phyloP scores from a whole-genome alignment of 2,329 filamentous ascomycete species.

The Penicillium sp. region DNA sequence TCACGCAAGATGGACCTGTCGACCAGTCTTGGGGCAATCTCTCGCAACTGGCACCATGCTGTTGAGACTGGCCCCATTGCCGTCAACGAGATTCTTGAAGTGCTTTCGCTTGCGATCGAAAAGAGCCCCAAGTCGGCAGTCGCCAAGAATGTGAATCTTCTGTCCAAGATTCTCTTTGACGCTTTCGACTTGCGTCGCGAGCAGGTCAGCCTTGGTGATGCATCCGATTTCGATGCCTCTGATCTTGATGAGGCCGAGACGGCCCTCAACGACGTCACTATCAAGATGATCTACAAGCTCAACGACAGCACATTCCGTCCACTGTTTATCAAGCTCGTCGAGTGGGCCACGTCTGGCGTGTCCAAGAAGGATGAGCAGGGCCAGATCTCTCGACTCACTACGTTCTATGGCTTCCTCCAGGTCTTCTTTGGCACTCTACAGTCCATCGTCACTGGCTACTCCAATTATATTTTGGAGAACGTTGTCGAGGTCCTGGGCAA shows the following conservation, averaged over 20 bases:
- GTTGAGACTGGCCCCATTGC: constrained; percentile 58
- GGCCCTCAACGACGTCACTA: constrained; percentile 60
- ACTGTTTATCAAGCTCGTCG: constrained; percentile 77
- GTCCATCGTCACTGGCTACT: constrained; percentile 90
- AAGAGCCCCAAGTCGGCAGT: constrained; percentile 71
- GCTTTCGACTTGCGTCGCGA: constrained; percentile 46
- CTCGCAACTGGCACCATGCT: constrained; percentile 66
- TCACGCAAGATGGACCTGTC: constrained; percentile 66
- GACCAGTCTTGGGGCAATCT: constrained; percentile 66
- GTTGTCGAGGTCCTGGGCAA: constrained; percentile 57
- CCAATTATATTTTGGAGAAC: constrained; percentile 74
- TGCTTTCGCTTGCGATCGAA: constrained; percentile 66
- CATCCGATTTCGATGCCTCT: constrained; percentile 39
- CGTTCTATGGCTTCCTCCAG: constrained; percentile 73
- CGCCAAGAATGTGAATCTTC: constrained; percentile 63
- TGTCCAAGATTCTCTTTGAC: constrained; percentile 58
- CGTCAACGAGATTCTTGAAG: constrained; percentile 60
- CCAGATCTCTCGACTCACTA: constrained; percentile 59
- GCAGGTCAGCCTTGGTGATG: constrained; percentile 26
- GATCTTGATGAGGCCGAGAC: constrained; percentile 56
- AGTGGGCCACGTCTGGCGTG: constrained; percentile 64
- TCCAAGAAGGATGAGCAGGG: constrained; percentile 57
- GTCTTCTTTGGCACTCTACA: constrained; percentile 80
- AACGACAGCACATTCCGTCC: constrained; percentile 92
- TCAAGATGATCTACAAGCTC: constrained; percentile 93